Percentiles rank a stretch among this genome's conserved stretches.
Conservation (phyloP, 2,329 filamentous ascomycete genomes). For the Neofusicoccum ribis region DNA sequence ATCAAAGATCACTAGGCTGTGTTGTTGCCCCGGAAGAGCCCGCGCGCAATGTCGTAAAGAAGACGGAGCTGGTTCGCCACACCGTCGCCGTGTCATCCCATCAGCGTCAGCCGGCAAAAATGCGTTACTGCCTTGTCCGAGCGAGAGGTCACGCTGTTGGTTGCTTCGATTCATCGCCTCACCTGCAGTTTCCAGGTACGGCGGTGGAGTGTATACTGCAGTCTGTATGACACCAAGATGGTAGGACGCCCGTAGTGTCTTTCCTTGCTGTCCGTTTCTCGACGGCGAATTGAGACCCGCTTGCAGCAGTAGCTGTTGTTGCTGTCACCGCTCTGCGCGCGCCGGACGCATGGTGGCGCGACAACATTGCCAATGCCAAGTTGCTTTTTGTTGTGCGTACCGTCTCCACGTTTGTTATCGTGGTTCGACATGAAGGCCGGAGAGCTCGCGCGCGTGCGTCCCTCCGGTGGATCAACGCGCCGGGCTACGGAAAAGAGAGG, state of each 20-base stretch:
- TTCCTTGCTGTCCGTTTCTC: not conserved
- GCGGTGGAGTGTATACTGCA: not conserved
- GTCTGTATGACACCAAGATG: not conserved
- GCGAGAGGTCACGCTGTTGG: not conserved
- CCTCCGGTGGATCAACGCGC: not conserved
- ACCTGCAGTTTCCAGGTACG: not conserved
- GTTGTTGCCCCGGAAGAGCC: no score
- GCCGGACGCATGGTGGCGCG: not conserved
- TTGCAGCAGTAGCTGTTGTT: not conserved
- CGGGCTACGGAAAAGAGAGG: not conserved
- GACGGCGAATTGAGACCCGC: not conserved
- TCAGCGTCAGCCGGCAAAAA: not conserved
- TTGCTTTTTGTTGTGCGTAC: conserved; percentile 9
- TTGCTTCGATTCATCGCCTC: not conserved
- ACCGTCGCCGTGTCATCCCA: not conserved
- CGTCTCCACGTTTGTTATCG: conserved; percentile 12
- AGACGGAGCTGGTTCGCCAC: not conserved
- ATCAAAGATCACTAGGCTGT: not conserved
- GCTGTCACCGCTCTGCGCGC: not conserved
- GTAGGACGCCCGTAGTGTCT: not conserved
- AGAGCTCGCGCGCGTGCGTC: conserved; percentile 1
- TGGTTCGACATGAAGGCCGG: conserved; percentile 8
- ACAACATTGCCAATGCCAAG: not conserved
- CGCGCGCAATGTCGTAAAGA: not conserved
- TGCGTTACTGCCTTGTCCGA: not conserved